A percentile compares a stretch with the other conserved stretches of the same genome.
These are phyloP conservation scores for Phytophthora syringae DNA, from an alignment of 352 stramenopile genomes.

Conservation along the genomic window DNA sequence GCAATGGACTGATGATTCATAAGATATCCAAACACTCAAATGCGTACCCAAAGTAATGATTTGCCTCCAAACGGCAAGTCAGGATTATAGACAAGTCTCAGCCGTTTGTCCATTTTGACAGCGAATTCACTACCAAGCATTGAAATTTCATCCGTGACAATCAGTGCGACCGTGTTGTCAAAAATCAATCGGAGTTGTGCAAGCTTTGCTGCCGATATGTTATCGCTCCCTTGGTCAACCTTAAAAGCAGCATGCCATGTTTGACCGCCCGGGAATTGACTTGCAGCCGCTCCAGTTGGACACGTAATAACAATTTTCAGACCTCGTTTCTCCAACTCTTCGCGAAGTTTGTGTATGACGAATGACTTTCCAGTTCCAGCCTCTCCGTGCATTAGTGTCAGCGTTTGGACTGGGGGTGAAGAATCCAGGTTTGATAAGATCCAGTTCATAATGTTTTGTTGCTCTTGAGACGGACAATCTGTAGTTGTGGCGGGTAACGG, in stretches of 20 bases:
- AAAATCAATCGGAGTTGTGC: neutral
- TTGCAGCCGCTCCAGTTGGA: neutral
- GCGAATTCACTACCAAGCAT: constrained; percentile 7
- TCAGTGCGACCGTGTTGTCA: neutral
- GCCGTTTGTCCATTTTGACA: neutral
- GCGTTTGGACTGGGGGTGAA: neutral
- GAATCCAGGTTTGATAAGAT: neutral
- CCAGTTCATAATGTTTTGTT: neutral
- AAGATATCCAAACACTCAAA: neutral
- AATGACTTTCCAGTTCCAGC: constrained; percentile 5
- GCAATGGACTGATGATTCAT: too few relatives aligned
- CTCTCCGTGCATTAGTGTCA: constrained; percentile 5
- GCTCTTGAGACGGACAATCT: neutral
- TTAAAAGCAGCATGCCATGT: constrained; percentile 13
- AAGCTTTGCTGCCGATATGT: neutral
- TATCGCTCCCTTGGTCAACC: neutral
- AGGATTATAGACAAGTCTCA: constrained; percentile 2
- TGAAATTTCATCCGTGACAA: constrained; percentile 2
- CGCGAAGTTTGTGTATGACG: neutral
- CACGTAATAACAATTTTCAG: constrained; percentile 1
- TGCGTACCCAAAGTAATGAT: neutral
- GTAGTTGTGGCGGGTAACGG: neutral
- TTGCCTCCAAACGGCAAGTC: constrained; percentile 7
- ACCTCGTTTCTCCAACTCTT: neutral
- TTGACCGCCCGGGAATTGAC: constrained; percentile 3